Evolutionary conservation across 352 stramenopile species (phyloP).

Genomic region (Discostella stelligera): DNA sequence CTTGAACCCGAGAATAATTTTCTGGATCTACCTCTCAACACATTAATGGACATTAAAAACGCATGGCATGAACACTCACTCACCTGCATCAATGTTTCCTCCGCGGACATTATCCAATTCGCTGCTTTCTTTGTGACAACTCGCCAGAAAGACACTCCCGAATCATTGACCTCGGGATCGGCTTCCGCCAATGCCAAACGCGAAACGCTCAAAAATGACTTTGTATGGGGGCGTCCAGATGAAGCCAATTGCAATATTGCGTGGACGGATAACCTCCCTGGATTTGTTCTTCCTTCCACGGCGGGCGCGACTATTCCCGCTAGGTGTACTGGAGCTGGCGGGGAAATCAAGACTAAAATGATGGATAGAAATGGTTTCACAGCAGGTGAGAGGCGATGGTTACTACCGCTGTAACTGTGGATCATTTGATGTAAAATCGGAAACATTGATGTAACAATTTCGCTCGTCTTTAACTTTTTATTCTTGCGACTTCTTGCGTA

Average conservation of each 20-base stretch:
- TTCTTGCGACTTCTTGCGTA: background rate
- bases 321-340: conserved; percentile 3
- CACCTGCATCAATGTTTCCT: conserved; percentile 12
- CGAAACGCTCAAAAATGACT: conserved; percentile 1
- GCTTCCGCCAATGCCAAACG: background rate
- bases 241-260: conserved; percentile 3
- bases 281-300: background rate
- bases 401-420: background rate
- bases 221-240: conserved; percentile 18
- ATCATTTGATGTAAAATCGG: background rate
- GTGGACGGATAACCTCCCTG: conserved; percentile 23
- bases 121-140: conserved; percentile 17
- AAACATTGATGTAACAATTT: background rate
- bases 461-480: background rate
- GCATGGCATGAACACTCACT: conserved; percentile 3
- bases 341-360: conserved; percentile 16
- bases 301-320: background rate
- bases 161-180: conserved; percentile 1
- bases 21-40: conserved; percentile 7
- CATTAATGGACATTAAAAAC: conserved; percentile 18
- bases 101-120: conserved; percentile 18
- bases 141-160: background rate
- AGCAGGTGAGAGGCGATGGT: conserved; percentile 1
- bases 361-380: conserved; percentile 24
- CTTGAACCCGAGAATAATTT: conserved; percentile 16